phyloP scores from a whole-genome alignment of 345 rosid genomes.

The Acer campestre region DNA sequence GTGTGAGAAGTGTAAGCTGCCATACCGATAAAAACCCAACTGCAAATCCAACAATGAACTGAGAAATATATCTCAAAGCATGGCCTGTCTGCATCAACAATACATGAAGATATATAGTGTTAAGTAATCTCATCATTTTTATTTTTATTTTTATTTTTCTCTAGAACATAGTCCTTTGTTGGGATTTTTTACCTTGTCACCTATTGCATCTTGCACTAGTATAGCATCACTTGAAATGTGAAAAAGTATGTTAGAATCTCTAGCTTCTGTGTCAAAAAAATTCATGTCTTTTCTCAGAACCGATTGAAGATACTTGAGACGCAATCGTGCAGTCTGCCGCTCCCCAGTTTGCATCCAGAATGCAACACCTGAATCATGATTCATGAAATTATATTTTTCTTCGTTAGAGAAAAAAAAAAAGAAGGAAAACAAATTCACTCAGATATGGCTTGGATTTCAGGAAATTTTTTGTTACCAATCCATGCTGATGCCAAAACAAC shows the following conservation, averaged over 20 bases:
- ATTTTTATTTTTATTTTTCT: background rate
- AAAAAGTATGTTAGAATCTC: slow-evolving; percentile 61
- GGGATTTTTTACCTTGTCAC: slow-evolving; percentile 66
- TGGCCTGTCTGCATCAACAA: slow-evolving; percentile 68
- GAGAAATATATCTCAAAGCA: slow-evolving; percentile 67
- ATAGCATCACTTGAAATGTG: slow-evolving; percentile 86
- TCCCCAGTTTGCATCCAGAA: slow-evolving; percentile 90
- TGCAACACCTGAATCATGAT: slow-evolving; percentile 62
- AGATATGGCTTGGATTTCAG: slow-evolving; percentile 5
- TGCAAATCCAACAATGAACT: slow-evolving; percentile 64
- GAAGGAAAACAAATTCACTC: background rate
- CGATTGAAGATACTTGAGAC: slow-evolving; percentile 66
- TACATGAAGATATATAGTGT: slow-evolving; percentile 5
- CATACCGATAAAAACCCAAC: slow-evolving; percentile 73
- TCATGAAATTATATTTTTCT: slow-evolving; percentile 7
- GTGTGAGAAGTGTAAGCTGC: slow-evolving; percentile 80
- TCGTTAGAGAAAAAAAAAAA: background rate
- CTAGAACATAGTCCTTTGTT: background rate
- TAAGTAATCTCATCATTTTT: background rate
- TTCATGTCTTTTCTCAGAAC: slow-evolving; percentile 59
- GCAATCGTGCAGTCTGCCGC: slow-evolving; percentile 77
- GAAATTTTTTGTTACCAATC: slow-evolving; percentile 50
- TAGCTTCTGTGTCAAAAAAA: slow-evolving; percentile 76
- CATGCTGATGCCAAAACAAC: slow-evolving; percentile 59
- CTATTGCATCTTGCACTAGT: slow-evolving; percentile 86